Evolutionary conservation across 208 protist species (phyloP), one percentile per base, ranked within the genome.

Genomic region (Trypanosoma vivax): DNA sequence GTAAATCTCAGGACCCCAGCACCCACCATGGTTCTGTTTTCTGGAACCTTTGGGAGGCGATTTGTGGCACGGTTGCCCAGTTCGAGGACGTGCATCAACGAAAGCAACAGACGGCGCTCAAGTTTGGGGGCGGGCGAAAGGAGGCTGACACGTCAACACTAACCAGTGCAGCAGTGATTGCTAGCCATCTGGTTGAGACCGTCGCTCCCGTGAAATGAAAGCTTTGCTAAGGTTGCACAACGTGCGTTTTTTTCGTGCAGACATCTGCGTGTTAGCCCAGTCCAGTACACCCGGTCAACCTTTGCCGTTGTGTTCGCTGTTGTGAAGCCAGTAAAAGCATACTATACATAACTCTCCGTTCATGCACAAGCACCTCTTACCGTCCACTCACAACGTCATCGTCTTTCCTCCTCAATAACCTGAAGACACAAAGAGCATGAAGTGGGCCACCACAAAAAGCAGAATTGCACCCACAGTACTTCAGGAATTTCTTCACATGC

Each of bases 1-100:
- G 68, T 21, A 72, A 81, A 30, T 87, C 73, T 18, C 85, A 93
- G 49, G 62, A 88, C 34, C 85, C 85, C 4, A 37, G 43, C 6
- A 79, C 63, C 24, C 27, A 48, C 11, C 67, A 79, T 46, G 85
- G 81, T 13, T 46, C 60, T 33, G 56, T 73, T 19, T 93, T 82
- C 57, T 93, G 85, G 82, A 54, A 54, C 14, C 52, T 83, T 30
- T 93, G 85, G 82, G 76, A 90, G 46, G 79, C 73, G 0, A 75
- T 85, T 37, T 93, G 81, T 42, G 58, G 50, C 23, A 70, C 51
- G 23, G 51, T 77, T 42, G 57, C 57, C 13, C 73, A 88, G 63
- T 87, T 89, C 30, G 78, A 84, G 50, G 66, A 61, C 37, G 77
- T 92, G 28, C 55, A 72, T 25, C 72, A 74, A 31, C 60, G 77